phyloP scores from a whole-genome alignment of 208 protist species.

The Jaenimonas drosophilae region DNA sequence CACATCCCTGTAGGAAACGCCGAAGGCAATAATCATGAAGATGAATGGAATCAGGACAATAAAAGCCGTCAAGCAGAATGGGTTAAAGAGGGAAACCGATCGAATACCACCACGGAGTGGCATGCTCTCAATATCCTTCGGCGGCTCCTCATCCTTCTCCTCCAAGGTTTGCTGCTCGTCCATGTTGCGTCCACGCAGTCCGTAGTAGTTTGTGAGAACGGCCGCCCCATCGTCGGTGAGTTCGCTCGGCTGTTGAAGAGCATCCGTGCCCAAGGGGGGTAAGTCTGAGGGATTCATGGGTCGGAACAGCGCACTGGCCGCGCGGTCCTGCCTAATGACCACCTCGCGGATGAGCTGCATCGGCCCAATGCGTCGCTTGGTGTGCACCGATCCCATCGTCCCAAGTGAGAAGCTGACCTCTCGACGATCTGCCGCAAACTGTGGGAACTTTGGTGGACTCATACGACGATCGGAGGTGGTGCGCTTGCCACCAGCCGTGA shows the following conservation, averaged over 20 bases:
- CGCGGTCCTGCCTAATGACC: no score
- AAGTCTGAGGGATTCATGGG: no score
- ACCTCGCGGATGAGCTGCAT: no score
- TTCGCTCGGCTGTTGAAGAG: not conserved
- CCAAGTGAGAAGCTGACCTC: no score
- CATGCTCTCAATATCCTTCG: not conserved
- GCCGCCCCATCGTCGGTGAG: not conserved
- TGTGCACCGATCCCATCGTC: no score
- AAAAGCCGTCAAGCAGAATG: not conserved
- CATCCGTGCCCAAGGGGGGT: not conserved
- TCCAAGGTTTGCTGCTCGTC: conserved; percentile 3
- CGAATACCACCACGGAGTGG: not conserved
- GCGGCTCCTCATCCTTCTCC: conserved; percentile 4
- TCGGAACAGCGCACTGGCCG: no score
- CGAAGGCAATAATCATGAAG: conserved; percentile 6
- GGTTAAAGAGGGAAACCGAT: conserved; percentile 1
- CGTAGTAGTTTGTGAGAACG: not conserved
- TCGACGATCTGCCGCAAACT: no score
- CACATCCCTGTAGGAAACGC: not conserved
- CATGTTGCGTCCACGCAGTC: not conserved
- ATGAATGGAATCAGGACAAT: conserved; percentile 5
- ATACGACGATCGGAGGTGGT: no score
- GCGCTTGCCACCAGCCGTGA: no score
- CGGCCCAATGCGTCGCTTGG: no score
- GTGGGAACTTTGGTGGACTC: no score